Evolutionary conservation across 768 basidiomycete genomes (phyloP).

Genomic region (Boletus sp.): DNA sequence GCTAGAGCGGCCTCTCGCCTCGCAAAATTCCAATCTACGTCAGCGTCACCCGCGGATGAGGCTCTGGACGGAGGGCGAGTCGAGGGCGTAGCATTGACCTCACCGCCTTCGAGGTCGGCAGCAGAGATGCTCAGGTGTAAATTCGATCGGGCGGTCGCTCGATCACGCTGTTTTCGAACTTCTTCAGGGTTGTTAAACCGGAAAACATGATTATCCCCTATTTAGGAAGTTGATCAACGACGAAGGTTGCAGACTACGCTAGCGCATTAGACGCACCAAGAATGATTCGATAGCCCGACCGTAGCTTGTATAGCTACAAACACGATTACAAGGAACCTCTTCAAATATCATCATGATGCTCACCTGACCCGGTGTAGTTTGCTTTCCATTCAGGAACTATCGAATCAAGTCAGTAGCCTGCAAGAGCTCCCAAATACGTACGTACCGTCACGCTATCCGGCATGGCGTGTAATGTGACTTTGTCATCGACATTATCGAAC

Average conservation of each 20-base stretch:
- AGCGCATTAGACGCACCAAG: constrained; percentile 53
- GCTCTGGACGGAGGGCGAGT: constrained; percentile 77
- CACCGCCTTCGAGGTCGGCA: constrained; percentile 56
- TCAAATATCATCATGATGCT: constrained; percentile 18
- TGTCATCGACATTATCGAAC: constrained; percentile 83
- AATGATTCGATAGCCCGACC: constrained; percentile 95
- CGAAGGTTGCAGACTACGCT: neutral
- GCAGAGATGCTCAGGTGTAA: constrained; percentile 64
- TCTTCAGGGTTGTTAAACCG: constrained; percentile 95
- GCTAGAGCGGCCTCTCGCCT: constrained; percentile 91
- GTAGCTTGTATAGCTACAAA: constrained; percentile 70
- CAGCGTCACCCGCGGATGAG: constrained; percentile 60
- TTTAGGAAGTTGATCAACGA: constrained; percentile 7
- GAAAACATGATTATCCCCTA: constrained; percentile 96
- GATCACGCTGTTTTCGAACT: constrained; percentile 86
- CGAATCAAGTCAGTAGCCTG: constrained; percentile 11
- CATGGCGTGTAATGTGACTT: constrained; percentile 77
- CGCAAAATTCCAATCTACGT: constrained; percentile 97
- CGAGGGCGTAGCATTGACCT: constrained; percentile 40
- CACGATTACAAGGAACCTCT: constrained; percentile 10
- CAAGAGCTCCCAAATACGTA: constrained; percentile 8
- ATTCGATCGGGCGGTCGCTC: constrained; percentile 69
- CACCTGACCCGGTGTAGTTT: constrained; percentile 74
- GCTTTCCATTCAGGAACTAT: constrained; percentile 93
- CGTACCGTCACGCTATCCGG: constrained; percentile 80